Conservation (phyloP, 129 eudicot genomes). For the Flaveria brownii region DNA sequence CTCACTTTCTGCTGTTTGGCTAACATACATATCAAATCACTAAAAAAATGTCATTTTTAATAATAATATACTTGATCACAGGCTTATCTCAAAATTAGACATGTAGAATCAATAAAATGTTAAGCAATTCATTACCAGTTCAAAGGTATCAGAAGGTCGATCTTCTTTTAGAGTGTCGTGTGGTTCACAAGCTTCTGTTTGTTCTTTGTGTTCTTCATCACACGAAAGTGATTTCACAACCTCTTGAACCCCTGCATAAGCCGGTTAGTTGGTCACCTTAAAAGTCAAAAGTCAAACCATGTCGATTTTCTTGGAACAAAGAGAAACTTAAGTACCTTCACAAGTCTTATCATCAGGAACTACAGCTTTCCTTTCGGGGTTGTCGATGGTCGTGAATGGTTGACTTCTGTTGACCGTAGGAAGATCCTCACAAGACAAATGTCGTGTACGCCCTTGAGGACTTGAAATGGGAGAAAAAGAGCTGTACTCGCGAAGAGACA, state of each 20-base stretch:
- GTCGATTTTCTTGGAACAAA: neutral
- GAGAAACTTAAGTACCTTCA: conserved; percentile 42
- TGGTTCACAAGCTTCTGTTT: conserved; percentile 41
- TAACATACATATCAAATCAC: neutral
- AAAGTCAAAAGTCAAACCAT: conserved; percentile 6
- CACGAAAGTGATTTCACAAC: conserved; percentile 19
- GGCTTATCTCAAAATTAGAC: no score
- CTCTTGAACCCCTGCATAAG: conserved; percentile 37
- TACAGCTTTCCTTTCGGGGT: conserved; percentile 30
- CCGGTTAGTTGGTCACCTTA: no score
- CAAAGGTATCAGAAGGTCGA: conserved; percentile 22
- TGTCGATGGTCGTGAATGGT: conserved; percentile 24
- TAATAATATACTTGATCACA: no score
- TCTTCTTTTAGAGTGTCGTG: conserved; percentile 31
- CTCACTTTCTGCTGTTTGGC: neutral
- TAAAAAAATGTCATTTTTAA: neutral
- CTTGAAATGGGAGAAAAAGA: conserved; percentile 57
- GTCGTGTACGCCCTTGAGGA: conserved; percentile 44
- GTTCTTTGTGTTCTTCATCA: conserved; percentile 34
- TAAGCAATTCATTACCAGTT: conserved; percentile 34
- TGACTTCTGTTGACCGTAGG: conserved; percentile 36
- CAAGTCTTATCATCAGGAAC: conserved; percentile 22
- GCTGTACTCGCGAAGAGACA: conserved; percentile 65
- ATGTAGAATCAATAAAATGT: no score
- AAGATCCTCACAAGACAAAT: conserved; percentile 17